Base-by-base conservation (phyloP, 441 rosid species). In the Mallotus japonicus region DNA sequence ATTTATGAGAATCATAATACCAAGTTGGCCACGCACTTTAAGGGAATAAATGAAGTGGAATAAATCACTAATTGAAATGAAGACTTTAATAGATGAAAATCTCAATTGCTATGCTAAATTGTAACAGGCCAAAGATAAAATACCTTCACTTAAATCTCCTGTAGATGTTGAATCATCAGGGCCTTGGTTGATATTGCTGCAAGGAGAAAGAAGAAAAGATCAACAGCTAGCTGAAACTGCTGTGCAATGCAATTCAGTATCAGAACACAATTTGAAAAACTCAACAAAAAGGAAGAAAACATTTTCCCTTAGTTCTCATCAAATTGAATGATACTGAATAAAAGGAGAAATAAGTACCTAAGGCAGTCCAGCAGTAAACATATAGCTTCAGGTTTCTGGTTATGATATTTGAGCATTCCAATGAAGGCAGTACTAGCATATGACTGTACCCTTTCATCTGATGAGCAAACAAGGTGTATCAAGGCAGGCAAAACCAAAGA, bases 331-430 rank as follows among this genome's bases (percentile, higher is more conserved):
- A 32, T 3, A 22, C 37, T 49, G 11, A 34, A 55, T 5, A 17
- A 46, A 42, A n/a, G 47, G 24, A 60, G 54, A 80, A 70, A 74
- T 71, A 66, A 40, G 63, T 89, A 92, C 99, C 97, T 89, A 60
- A 95, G 88, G 85, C 88, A 85, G 77, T 92, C 97, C 58, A 95
- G 86, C 78, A 89, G 80, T 86, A 88, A 70, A 70, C 87, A 86
- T 67, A 95, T 82, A 71, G 88, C 89, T 75, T 84, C 89, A 82
- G 88, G 86, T 69, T 87, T 83, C 80, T 86, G 86, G 65, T 79
- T 85, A 69, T 88, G 86, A 82, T 84, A 79, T 82, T 82, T 81
- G 67, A 95, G 92, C 80, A 92, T 69, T 78, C 80, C 85, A 77
- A 89, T 75, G 47, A 91, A 84, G 77, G 89, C 82, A 77, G 82